A percentile compares a stretch with the other conserved stretches of the same genome.
These are phyloP conservation scores for Komagataella pastoris DNA, from an alignment of 805 yeast genomes.

Conservation along the genomic window DNA sequence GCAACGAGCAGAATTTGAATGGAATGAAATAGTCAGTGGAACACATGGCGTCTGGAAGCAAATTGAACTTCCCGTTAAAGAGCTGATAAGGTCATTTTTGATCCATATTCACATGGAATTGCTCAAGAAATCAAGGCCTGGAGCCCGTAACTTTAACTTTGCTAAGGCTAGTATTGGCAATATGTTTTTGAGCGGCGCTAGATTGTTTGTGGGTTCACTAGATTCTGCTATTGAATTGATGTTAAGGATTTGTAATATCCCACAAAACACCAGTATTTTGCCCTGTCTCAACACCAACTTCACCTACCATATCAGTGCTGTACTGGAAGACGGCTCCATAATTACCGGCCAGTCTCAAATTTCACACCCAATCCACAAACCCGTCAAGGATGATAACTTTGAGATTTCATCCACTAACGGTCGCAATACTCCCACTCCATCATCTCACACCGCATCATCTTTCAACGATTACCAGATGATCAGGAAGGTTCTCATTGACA, in stretches of 20 bases:
- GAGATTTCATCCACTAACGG: background rate
- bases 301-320: slow-evolving; percentile 77
- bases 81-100: slow-evolving; percentile 63
- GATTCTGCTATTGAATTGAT: slow-evolving; percentile 76
- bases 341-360: slow-evolving; percentile 90
- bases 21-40: slow-evolving; percentile 75
- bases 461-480: slow-evolving; percentile 6
- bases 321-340: slow-evolving; percentile 50
- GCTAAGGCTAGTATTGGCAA: slow-evolving; percentile 81
- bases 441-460: background rate
- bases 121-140: slow-evolving; percentile 47
- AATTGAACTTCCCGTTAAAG: slow-evolving; percentile 48
- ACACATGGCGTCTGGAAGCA: slow-evolving; percentile 54
- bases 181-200: slow-evolving; percentile 66
- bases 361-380: slow-evolving; percentile 61
- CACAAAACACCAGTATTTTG: slow-evolving; percentile 39
- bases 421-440: slow-evolving; percentile 1
- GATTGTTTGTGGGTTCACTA: slow-evolving; percentile 72
- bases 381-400: slow-evolving; percentile 8
- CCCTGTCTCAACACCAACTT: slow-evolving; percentile 81
- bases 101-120: slow-evolving; percentile 72
- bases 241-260: slow-evolving; percentile 47
- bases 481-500: slow-evolving; percentile 12
- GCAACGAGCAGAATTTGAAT: slow-evolving; percentile 46
- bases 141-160: slow-evolving; percentile 48